Conservation (phyloP, 345 rosid species). For the Mallotus nudiflorus region DNA sequence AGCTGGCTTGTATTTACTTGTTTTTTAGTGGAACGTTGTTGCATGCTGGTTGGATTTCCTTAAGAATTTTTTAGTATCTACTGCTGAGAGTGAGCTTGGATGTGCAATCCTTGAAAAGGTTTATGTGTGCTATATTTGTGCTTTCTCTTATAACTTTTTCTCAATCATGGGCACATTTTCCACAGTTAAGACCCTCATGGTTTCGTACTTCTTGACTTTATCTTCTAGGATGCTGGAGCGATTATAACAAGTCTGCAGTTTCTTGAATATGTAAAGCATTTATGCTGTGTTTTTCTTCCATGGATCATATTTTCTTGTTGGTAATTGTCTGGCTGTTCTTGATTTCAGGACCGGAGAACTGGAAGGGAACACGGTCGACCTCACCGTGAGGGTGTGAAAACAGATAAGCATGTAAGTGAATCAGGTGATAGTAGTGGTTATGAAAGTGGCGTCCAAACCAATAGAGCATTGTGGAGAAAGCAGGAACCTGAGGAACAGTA, state of each 20-base stretch:
- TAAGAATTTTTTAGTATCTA: background rate
- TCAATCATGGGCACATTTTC: too few relatives aligned
- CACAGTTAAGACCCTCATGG: background rate
- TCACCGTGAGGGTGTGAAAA: slow-evolving; percentile 31
- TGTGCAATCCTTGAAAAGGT: background rate
- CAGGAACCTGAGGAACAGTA: slow-evolving; percentile 46
- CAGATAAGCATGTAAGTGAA: slow-evolving; percentile 54
- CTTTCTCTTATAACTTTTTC: too few relatives aligned
- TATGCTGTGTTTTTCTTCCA: background rate
- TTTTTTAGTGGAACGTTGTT: background rate
- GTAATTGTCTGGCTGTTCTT: slow-evolving; percentile 5
- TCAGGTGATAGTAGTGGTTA: slow-evolving; percentile 80
- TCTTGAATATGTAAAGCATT: slow-evolving; percentile 2
- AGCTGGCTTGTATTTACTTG: background rate
- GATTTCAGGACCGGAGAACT: slow-evolving; percentile 56
- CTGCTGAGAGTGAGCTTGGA: background rate
- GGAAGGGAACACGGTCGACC: slow-evolving; percentile 49
- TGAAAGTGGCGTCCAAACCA: slow-evolving; percentile 53
- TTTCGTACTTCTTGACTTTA: too few relatives aligned
- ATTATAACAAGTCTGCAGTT: background rate
- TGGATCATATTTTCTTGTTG: background rate
- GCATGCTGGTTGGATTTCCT: background rate
- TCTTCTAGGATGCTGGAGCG: background rate
- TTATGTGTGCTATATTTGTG: too few relatives aligned
- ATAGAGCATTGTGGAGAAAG: slow-evolving; percentile 41